phyloP scores from a whole-genome alignment of 108 stramenopile species.

The Skeletonema costatum region DNA sequence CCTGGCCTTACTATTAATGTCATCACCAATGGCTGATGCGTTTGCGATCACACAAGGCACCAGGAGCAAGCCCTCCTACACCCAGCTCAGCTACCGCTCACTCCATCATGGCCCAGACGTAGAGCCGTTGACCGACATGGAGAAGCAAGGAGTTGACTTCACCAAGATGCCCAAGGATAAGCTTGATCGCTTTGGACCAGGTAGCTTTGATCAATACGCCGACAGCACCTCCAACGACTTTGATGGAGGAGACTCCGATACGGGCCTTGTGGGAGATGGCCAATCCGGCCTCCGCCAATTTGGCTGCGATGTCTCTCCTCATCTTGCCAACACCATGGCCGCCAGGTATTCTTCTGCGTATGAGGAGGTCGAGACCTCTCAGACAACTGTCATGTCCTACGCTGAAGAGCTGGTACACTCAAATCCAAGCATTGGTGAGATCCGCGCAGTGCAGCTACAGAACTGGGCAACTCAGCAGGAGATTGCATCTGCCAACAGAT shows the following conservation, averaged over 20 bases:
- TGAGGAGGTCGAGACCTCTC: constrained; percentile 39
- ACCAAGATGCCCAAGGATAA: constrained; percentile 40
- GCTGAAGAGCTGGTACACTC: constrained; percentile 61
- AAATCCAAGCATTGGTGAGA: constrained; percentile 53
- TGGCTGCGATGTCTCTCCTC: constrained; percentile 28
- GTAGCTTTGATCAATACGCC: too few relatives aligned
- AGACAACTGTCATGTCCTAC: constrained; percentile 64
- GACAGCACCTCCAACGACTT: too few relatives aligned
- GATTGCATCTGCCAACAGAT: too few relatives aligned
- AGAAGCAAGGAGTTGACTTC: constrained; percentile 38
- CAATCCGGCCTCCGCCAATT: neutral
- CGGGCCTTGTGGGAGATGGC: too few relatives aligned
- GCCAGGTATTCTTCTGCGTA: constrained; percentile 21
- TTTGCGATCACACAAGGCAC: neutral
- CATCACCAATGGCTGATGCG: neutral
- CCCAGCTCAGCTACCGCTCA: constrained; percentile 9
- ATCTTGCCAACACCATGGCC: neutral
- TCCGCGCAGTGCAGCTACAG: too few relatives aligned
- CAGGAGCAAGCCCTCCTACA: neutral
- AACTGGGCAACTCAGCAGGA: too few relatives aligned
- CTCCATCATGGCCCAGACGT: neutral
- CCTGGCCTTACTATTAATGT: neutral
- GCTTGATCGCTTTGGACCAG: too few relatives aligned
- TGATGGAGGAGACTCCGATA: too few relatives aligned
- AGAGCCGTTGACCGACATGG: constrained; percentile 28